Evolutionary conservation across 768 basidiomycete genomes (phyloP), one percentile per base, ranked within the genome.

Genomic region (Mycena rebaudengoi): DNA sequence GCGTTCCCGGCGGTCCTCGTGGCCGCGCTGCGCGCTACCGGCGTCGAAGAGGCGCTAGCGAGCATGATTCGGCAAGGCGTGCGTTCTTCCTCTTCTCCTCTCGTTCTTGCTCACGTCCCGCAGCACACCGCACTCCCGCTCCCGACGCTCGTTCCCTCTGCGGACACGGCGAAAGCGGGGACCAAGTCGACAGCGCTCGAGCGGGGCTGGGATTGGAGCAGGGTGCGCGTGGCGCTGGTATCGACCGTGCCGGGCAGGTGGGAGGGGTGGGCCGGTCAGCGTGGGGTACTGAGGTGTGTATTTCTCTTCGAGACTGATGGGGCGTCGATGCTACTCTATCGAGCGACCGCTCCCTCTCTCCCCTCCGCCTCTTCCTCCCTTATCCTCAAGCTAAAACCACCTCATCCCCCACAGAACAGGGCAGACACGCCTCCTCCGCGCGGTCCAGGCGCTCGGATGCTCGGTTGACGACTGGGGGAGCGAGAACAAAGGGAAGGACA

Each of bases 41-140:
- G 44, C 25, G 44, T 46, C 7, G 44, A 46, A 28, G 44, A 46
- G 25, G 44, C 44, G 25, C 44, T 46, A 28, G 25, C 44, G 11
- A 46, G 26, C 44, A 46, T 46, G 41, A 18, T 5, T 5, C 41
- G 41, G 11, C 41, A 43, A 21, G 41, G 41, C 10, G 41, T 43
- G 41, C 10, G 41, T 43, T 44, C 16, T 44, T 23, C 43, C 21
- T 25, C 43, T 44, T 25, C 21, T 25, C 20, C 21, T 44, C 43
- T 44, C 43, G 43, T 44, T 44, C 43, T 44, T 25, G 43, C 21
- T 44, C 43, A 44, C 43, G 43, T 44, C 26, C 43, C 26, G 20
- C 41, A 86, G 85, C 82, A 83, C 53, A 78, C 78, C 1, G 67
- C 74, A n/a, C 77, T 88, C 18, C 86, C 86, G 0, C 67, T 87